Percentiles rank a stretch among this genome's conserved stretches.
Conservation (phyloP, 2,329 filamentous ascomycete species). For the Colletotrichum spinosum region DNA sequence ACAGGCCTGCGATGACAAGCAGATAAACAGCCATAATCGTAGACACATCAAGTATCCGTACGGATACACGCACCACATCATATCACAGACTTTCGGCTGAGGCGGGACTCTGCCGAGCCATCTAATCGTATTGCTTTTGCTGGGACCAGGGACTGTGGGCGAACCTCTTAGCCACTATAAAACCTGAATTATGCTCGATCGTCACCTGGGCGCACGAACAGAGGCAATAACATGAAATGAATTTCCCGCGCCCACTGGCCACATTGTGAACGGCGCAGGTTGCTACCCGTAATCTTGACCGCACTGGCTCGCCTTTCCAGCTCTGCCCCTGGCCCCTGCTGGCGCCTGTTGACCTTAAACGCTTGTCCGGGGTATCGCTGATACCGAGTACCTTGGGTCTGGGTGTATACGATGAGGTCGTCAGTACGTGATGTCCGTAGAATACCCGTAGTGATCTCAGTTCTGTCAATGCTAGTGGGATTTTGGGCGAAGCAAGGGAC, state of each 20-base stretch:
- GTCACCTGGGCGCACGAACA: neutral
- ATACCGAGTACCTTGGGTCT: neutral
- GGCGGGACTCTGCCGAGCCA: neutral
- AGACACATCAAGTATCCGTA: no score
- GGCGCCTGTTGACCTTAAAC: slow-evolving; percentile 13
- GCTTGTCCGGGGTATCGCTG: slow-evolving; percentile 24
- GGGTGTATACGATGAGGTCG: no score
- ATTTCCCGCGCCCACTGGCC: slow-evolving; percentile 1
- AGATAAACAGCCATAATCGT: neutral
- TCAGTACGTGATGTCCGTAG: no score
- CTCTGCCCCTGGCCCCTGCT: neutral
- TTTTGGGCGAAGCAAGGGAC: neutral
- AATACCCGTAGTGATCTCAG: no score
- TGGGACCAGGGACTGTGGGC: slow-evolving; percentile 4
- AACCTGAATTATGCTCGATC: slow-evolving; percentile 4
- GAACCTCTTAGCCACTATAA: slow-evolving; percentile 8
- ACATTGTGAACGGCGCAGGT: slow-evolving; percentile 7
- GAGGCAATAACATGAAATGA: neutral
- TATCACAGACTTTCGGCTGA: neutral
- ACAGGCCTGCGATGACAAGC: neutral
- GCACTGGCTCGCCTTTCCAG: neutral
- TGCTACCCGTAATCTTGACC: slow-evolving; percentile 14
- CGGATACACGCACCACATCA: neutral
- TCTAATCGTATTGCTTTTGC: neutral
- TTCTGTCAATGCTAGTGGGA: no score